A percentile compares a stretch with the other conserved stretches of the same genome.
phyloP scores from a whole-genome alignment of 192 early-diverging fungal genomes.

The Coemansia sp. region DNA sequence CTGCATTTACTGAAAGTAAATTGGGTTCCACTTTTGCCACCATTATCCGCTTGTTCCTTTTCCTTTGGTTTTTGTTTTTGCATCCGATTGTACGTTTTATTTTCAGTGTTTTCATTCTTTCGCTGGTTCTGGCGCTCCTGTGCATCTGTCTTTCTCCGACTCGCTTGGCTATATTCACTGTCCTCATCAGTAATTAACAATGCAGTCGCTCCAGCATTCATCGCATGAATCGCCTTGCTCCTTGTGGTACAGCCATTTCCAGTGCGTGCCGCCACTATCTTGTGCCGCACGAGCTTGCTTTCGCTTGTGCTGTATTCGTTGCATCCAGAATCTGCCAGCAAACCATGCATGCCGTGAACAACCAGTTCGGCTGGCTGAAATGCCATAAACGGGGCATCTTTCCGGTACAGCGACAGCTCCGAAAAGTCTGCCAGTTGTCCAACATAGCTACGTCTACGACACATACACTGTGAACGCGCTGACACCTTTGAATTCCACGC shows the following conservation, averaged over 20 bases:
- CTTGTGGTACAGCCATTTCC: conserved; percentile 39
- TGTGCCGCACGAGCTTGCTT: conserved; percentile 24
- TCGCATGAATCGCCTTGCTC: conserved; percentile 47
- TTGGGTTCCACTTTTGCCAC: neutral
- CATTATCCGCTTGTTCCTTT: conserved; percentile 3
- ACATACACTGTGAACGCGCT: conserved; percentile 4
- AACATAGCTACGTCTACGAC: conserved; percentile 29
- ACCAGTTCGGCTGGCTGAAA: conserved; percentile 26
- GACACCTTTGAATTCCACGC: too few relatives aligned
- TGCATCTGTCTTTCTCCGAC: neutral
- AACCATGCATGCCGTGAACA: conserved; percentile 31
- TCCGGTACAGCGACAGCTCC: conserved; percentile 38
- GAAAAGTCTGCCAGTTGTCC: conserved; percentile 42
- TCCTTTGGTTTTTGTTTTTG: conserved; percentile 1
- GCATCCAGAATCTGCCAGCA: conserved; percentile 41
- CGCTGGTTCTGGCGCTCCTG: neutral
- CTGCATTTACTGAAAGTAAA: neutral
- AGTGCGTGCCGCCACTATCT: conserved; percentile 33
- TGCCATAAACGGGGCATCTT: conserved; percentile 17
- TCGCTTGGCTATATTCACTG: neutral
- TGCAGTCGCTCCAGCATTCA: conserved; percentile 39
- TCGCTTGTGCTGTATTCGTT: conserved; percentile 41
- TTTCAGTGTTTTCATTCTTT: neutral
- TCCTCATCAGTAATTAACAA: conserved; percentile 27
- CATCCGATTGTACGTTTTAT: conserved; percentile 10